Conservation (phyloP, 768 basidiomycete species). For the Leccinum subtestaceum region DNA sequence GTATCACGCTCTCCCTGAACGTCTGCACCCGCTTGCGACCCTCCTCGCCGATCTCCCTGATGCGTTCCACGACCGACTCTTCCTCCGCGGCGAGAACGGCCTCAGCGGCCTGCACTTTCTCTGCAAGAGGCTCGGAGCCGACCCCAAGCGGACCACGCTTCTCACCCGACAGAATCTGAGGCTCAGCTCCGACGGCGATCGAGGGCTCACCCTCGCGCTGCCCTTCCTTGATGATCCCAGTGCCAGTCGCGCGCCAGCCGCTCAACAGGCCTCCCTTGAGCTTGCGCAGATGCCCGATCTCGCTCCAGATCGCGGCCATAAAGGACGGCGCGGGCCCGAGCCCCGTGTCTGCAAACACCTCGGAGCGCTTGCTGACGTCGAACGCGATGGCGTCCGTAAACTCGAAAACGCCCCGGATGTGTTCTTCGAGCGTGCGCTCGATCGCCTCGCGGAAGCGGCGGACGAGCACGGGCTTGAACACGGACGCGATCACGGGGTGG, state of each 20-base stretch:
- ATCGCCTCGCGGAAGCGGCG: conserved; percentile 57
- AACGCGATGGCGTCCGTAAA: conserved; percentile 55
- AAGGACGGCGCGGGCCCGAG: conserved; percentile 46
- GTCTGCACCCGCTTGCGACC: conserved; percentile 37
- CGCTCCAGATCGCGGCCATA: conserved; percentile 66
- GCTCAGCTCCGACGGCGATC: conserved; percentile 71
- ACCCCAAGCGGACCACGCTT: conserved; percentile 67
- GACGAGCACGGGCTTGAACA: conserved; percentile 63
- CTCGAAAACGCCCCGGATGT: conserved; percentile 51
- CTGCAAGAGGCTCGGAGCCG: conserved; percentile 38
- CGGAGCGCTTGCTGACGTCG: conserved; percentile 54
- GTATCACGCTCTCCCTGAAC: conserved; percentile 44
- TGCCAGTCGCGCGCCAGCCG: conserved; percentile 57
- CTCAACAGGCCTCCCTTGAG: conserved; percentile 33
- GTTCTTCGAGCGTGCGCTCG: conserved; percentile 54
- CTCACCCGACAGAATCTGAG: conserved; percentile 65
- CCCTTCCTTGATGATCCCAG: conserved; percentile 59
- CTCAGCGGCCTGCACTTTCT: conserved; percentile 6
- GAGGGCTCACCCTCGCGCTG: conserved; percentile 24
- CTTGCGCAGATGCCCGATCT: conserved; percentile 56
- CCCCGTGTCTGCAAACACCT: conserved; percentile 67
- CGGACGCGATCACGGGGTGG: conserved; percentile 55
- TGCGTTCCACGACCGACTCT: conserved; percentile 32
- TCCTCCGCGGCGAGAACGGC: not conserved
- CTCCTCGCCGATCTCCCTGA: conserved; percentile 33